These are phyloP conservation scores for Microcyclospora pomicola DNA, from an alignment of 2,329 filamentous ascomycete species.

Conservation along the genomic window DNA sequence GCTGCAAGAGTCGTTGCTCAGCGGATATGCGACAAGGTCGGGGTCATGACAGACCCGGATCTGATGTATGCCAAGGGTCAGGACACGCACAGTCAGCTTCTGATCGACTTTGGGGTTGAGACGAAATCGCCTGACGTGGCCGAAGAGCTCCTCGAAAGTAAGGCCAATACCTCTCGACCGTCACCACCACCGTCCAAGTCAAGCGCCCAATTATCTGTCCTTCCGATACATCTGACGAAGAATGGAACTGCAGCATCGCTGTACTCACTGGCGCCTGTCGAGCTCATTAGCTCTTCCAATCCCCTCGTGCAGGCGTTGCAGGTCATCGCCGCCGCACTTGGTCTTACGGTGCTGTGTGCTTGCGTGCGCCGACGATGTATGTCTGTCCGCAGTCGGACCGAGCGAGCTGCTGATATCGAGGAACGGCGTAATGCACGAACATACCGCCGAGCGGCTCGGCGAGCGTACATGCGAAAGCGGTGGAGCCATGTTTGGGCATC, in stretches of 20 bases:
- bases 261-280: neutral
- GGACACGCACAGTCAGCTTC: slow-evolving; percentile 8
- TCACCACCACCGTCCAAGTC: slow-evolving; percentile 1
- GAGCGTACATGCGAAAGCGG: slow-evolving; percentile 37
- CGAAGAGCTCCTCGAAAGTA: neutral
- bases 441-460: slow-evolving; percentile 40
- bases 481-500: slow-evolving; percentile 26
- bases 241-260: slow-evolving; percentile 3
- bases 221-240: slow-evolving; percentile 2
- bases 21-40: slow-evolving; percentile 19
- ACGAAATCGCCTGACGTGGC: no score
- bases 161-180: slow-evolving; percentile 3
- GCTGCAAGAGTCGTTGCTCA: slow-evolving; percentile 25
- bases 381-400: slow-evolving; percentile 36
- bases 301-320: slow-evolving; percentile 28
- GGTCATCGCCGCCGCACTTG: slow-evolving; percentile 30
- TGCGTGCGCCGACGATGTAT: slow-evolving; percentile 35
- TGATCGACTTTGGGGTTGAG: slow-evolving; percentile 9
- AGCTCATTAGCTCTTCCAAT: slow-evolving; percentile 14
- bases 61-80: slow-evolving; percentile 11
- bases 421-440: slow-evolving; percentile 38
- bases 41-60: slow-evolving; percentile 10
- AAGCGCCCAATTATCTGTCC: no score
- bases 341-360: slow-evolving; percentile 31
- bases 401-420: slow-evolving; percentile 40